phyloP scores from a whole-genome alignment of 257 asterid genomes.

The Fraxinus anomala region DNA sequence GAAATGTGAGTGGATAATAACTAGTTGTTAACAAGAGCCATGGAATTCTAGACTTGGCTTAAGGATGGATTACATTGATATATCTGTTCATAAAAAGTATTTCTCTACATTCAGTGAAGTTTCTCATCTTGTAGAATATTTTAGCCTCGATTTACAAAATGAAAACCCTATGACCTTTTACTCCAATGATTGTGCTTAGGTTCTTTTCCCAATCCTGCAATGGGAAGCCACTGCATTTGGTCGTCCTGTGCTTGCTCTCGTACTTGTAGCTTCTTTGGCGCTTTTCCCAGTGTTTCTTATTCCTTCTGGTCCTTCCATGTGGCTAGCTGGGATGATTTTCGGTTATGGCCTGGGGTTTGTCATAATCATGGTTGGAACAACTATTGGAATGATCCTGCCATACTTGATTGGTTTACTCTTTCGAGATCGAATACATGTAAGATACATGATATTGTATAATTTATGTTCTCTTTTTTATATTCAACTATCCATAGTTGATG shows the following conservation, averaged over 20 bases:
- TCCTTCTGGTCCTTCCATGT: conserved; percentile 97
- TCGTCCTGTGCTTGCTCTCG: conserved; percentile 73
- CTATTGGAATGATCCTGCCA: conserved; percentile 82
- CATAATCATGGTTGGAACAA: conserved; percentile 87
- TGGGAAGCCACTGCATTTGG: conserved; percentile 97
- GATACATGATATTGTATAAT: conserved; percentile 20
- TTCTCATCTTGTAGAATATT: neutral
- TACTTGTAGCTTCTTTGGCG: conserved; percentile 80
- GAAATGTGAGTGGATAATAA: neutral
- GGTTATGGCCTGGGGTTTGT: conserved; percentile 89
- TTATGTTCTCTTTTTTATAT: neutral
- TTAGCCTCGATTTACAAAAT: neutral
- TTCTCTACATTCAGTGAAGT: neutral
- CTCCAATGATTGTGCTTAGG: conserved; percentile 50
- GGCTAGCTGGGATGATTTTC: conserved; percentile 97
- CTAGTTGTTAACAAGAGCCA: neutral
- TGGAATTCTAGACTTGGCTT: neutral
- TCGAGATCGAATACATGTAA: conserved; percentile 81
- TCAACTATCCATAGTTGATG: neutral
- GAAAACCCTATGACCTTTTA: conserved; percentile 17
- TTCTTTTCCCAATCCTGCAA: conserved; percentile 70
- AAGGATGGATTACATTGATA: neutral
- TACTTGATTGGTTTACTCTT: conserved; percentile 75
- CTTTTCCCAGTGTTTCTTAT: conserved; percentile 76
- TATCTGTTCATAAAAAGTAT: neutral